Percentiles rank a stretch among this genome's conserved stretches.
phyloP scores from a whole-genome alignment of 495 filamentous ascomycete species.

The Friedmanniomyces endolithicus region DNA sequence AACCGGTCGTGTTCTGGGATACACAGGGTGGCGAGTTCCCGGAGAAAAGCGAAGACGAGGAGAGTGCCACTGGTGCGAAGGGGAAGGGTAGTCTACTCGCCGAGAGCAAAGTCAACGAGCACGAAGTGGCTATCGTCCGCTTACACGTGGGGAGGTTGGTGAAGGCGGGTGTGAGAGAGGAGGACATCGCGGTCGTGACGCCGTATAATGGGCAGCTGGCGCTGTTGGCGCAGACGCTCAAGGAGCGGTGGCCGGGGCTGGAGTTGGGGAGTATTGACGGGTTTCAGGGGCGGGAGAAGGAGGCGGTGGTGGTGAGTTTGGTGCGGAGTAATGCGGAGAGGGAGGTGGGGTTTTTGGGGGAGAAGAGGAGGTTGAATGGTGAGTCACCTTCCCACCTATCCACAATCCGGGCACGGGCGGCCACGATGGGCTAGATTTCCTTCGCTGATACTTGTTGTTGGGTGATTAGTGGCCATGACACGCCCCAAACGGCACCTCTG shows the following conservation, averaged over 20 bases:
- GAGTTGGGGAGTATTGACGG: slow-evolving; percentile 93
- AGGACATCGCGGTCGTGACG: slow-evolving; percentile 86
- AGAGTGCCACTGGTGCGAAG: slow-evolving; percentile 30
- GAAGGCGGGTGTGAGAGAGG: slow-evolving; percentile 60
- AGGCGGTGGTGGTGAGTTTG: slow-evolving; percentile 80
- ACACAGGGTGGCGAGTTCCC: slow-evolving; percentile 86
- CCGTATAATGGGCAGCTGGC: slow-evolving; percentile 93
- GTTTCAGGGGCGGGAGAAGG: slow-evolving; percentile 95
- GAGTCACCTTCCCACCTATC: too few relatives aligned
- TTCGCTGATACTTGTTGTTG: not conserved
- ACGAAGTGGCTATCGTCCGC: slow-evolving; percentile 72
- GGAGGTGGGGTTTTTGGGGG: slow-evolving; percentile 89
- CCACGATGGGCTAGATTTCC: too few relatives aligned
- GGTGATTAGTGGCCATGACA: slow-evolving; percentile 80
- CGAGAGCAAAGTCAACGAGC: slow-evolving; percentile 88
- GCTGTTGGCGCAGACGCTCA: slow-evolving; percentile 58
- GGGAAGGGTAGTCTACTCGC: slow-evolving; percentile 43
- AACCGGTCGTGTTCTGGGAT: slow-evolving; percentile 86
- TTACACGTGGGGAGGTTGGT: slow-evolving; percentile 63
- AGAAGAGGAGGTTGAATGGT: slow-evolving; percentile 88
- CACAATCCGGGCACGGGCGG: too few relatives aligned
- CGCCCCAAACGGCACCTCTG: slow-evolving; percentile 80
- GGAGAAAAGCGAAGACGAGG: slow-evolving; percentile 41
- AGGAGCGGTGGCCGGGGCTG: slow-evolving; percentile 66
- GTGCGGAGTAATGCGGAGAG: slow-evolving; percentile 77